Evolutionary conservation across 2,329 filamentous ascomycete species (phyloP).

Genomic region (Hypoxylon sp.): DNA sequence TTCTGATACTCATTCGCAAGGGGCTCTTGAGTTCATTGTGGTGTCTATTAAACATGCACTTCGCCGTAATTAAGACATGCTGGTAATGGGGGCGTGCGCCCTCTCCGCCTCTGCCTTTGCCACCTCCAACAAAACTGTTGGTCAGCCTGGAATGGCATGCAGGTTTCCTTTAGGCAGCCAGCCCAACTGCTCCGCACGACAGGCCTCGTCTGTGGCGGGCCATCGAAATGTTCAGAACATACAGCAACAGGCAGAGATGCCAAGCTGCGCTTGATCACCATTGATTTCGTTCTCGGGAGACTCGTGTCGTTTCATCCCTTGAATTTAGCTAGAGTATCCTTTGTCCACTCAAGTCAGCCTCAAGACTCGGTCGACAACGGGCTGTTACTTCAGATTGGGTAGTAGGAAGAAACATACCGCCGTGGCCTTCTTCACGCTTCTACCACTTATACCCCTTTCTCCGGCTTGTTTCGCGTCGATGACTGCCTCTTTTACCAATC

Average conservation of each 20-base stretch:
- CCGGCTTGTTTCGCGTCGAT: slow-evolving; percentile 78
- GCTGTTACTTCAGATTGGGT: not conserved
- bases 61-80: not conserved
- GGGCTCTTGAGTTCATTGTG: not conserved
- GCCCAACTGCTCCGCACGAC: not conserved
- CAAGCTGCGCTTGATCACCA: not conserved
- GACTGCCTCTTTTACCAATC: slow-evolving; percentile 79
- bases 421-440: slow-evolving; percentile 79
- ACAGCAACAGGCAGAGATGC: not conserved
- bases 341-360: slow-evolving; percentile 5
- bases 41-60: not conserved
- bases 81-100: not conserved
- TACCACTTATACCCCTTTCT: slow-evolving; percentile 76
- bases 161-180: not conserved
- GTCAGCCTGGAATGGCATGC: not conserved
- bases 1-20: not conserved
- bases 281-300: not conserved
- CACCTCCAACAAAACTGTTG: not conserved
- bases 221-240: not conserved
- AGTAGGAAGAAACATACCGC: slow-evolving; percentile 60
- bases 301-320: slow-evolving; percentile 61
- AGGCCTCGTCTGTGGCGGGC: slow-evolving; percentile 1
- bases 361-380: not conserved
- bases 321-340: slow-evolving; percentile 74
- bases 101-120: no score